Evolutionary conservation across 352 stramenopile genomes (phyloP).

Genomic region (Globisporangium polare): DNA sequence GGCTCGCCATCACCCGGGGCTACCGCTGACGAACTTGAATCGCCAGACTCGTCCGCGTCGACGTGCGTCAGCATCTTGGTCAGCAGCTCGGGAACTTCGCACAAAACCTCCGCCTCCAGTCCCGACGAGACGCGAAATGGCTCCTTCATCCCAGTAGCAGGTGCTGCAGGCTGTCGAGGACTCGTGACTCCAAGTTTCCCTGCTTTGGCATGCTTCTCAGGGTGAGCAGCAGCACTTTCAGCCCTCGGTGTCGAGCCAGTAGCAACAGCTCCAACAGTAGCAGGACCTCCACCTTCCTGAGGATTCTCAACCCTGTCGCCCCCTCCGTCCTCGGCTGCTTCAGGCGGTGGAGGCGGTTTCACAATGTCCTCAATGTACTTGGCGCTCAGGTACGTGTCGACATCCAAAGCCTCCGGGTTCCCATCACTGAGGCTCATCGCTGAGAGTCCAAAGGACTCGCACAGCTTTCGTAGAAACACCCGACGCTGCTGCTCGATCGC

Average conservation of each 20-base stretch:
- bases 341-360: conserved; percentile 2
- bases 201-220: conserved; percentile 1
- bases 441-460: conserved; percentile 40
- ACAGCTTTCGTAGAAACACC: conserved; percentile 42
- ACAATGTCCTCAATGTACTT: conserved; percentile 43
- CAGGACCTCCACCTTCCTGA: background rate
- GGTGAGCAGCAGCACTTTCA: background rate
- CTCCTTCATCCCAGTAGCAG: background rate
- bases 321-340: background rate
- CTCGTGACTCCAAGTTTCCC: background rate
- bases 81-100: background rate
- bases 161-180: background rate
- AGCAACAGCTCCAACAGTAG: background rate
- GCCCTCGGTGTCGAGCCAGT: conserved; percentile 1
- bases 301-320: conserved; percentile 6
- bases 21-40: background rate
- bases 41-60: background rate
- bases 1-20: background rate
- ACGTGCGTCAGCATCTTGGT: background rate
- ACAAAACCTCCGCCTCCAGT: background rate
- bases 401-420: conserved; percentile 23
- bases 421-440: background rate
- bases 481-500: conserved; percentile 42
- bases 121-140: conserved; percentile 6
- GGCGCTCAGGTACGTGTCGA: conserved; percentile 49